Evolutionary conservation across 2,329 filamentous ascomycete genomes (phyloP).

Genomic region (Penicillium corylophilum): DNA sequence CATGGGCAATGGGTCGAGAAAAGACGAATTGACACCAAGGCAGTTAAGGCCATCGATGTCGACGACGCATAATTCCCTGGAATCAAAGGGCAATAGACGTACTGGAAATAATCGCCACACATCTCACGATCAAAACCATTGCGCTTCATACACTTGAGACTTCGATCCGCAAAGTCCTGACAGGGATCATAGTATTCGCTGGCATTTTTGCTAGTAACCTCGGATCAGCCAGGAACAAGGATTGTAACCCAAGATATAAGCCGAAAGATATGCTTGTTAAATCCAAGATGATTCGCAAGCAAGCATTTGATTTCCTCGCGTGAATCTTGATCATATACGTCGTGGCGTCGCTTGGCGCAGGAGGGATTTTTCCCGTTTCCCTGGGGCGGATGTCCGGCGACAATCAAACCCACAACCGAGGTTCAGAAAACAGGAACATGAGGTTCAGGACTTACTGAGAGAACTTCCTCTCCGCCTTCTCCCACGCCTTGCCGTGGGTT

Average conservation of each 20-base stretch:
- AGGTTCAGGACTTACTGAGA: slow-evolving; percentile 51
- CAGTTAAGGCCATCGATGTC: not conserved
- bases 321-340: not conserved
- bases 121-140: slow-evolving; percentile 85
- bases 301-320: not conserved
- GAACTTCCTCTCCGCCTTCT: slow-evolving; percentile 62
- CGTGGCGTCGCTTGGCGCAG: not conserved
- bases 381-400: not conserved
- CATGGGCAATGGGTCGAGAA: not conserved
- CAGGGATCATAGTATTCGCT: slow-evolving; percentile 95
- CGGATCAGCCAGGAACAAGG: slow-evolving; percentile 6
- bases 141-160: slow-evolving; percentile 82
- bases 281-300: not conserved
- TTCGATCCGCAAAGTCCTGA: slow-evolving; percentile 83
- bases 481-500: slow-evolving; percentile 50
- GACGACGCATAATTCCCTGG: not conserved
- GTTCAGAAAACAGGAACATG: not conserved
- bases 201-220: slow-evolving; percentile 66
- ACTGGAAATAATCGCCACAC: slow-evolving; percentile 97
- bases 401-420: not conserved
- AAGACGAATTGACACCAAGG: not conserved
- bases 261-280: not conserved
- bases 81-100: not conserved
- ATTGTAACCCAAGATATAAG: not conserved
- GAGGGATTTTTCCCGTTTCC: not conserved